Evolutionary conservation across 257 asterid genomes (phyloP), one percentile per base, ranked within the genome.

Genomic region (Mentha longifolia): DNA sequence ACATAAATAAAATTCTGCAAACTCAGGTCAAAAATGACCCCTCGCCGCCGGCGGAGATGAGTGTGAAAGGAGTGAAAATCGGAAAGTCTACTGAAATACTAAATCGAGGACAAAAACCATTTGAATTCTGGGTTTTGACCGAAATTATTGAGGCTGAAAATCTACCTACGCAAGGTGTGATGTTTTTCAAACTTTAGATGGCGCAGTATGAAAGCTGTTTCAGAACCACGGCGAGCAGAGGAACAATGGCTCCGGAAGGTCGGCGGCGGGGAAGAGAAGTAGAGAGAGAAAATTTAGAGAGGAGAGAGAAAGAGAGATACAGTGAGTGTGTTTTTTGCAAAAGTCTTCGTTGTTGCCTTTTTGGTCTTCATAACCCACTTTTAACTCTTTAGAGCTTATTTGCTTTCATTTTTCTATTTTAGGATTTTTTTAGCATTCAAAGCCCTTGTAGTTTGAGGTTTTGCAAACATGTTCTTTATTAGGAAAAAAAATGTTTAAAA

Each of bases 331-430:
- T 49, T 60, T 67, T 35, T 35, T 5, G 50, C 56, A 50, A 77
- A 77, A 78, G 80, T 77, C 83, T 70, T 68, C 77, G 19, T n/a
- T 52, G 60, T 64, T 58, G 79, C 74, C 69, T 73, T 77, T 75
- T 70, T 62, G 80, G 78, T 75, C 80, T 75, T 61, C 31, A 73
- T 69, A 66, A 67, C 57, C 56, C 77, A 52, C 47, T 63, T 51
- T 41, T 39, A 72, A 37, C 65, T 41, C 60, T 72, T 62, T 62
- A 55, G 28, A 35, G 25, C 15, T 39, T 37, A 49, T 13, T 61
- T 45, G 10, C 62, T 7, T 54, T 51, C 0, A 52, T 68, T 68
- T 55, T 66, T 19, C 49, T 33, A 19, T 68, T 30, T 14, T 30
- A 0, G 15, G 20, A 14, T 55, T 22, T 9, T 22, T 35, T 39